Conservation (phyloP, 495 filamentous ascomycete genomes). For the Aspergillus avenaceus region DNA sequence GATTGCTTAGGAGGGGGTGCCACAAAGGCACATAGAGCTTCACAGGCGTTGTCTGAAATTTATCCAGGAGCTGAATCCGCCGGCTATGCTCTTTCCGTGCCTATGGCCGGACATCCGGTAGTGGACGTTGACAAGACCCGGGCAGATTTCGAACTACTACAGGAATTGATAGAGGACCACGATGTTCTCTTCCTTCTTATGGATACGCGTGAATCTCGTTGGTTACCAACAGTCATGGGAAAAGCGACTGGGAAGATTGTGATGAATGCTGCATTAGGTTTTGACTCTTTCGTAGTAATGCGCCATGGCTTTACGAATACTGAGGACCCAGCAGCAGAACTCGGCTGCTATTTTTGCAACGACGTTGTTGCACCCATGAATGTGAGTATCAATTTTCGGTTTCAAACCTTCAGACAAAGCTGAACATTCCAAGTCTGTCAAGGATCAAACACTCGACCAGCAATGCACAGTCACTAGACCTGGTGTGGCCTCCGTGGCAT, state of each 20-base stretch:
- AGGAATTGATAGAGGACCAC: constrained; percentile 75
- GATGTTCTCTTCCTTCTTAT: constrained; percentile 93
- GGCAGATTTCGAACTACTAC: constrained; percentile 69
- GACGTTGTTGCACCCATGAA: constrained; percentile 94
- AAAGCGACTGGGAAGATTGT: constrained; percentile 91
- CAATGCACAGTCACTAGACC: constrained; percentile 97
- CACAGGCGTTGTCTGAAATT: constrained; percentile 76
- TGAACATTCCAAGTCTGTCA: constrained; percentile 61
- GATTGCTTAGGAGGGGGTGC: constrained; percentile 85
- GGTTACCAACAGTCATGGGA: constrained; percentile 97
- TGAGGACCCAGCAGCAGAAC: constrained; percentile 41
- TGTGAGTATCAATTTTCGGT: constrained; percentile 50
- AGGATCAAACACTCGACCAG: constrained; percentile 91
- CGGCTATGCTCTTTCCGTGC: constrained; percentile 78
- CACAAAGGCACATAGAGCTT: constrained; percentile 77
- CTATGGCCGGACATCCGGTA: constrained; percentile 92
- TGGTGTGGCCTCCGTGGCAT: constrained; percentile 86
- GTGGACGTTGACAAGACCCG: constrained; percentile 61
- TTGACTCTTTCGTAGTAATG: constrained; percentile 97
- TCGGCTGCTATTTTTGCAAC: constrained; percentile 98
- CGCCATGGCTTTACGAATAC: constrained; percentile 66
- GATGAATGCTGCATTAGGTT: constrained; percentile 92
- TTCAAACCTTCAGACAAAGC: constrained; percentile 36
- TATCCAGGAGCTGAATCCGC: constrained; percentile 83
- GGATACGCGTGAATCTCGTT: constrained; percentile 92